phyloP scores from a whole-genome alignment of 768 basidiomycete species.

The Gelatoporia subvermispora region DNA sequence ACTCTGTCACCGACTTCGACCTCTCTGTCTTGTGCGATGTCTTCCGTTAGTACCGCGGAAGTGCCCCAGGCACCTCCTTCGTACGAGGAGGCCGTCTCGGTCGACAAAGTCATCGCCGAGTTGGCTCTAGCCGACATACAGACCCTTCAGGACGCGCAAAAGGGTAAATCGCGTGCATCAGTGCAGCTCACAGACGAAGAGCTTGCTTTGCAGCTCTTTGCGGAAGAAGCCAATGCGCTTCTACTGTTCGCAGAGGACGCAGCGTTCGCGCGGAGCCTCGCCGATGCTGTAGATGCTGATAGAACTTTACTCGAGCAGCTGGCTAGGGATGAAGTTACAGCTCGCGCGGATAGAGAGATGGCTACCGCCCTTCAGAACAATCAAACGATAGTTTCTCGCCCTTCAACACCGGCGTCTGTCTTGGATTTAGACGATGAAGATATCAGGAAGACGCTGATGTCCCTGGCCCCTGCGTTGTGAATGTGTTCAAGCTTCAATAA shows the following conservation, averaged over 20 bases:
- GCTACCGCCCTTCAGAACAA: slow-evolving; percentile 7
- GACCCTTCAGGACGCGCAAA: slow-evolving; percentile 2
- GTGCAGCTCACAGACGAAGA: slow-evolving; percentile 19
- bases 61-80: not conserved
- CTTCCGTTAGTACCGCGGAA: no score
- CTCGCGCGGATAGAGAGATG: slow-evolving; percentile 13
- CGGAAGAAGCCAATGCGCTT: slow-evolving; percentile 20
- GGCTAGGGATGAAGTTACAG: slow-evolving; percentile 8
- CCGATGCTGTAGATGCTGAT: slow-evolving; percentile 17
- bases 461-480: no score
- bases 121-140: slow-evolving; percentile 1
- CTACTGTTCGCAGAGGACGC: slow-evolving; percentile 13
- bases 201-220: slow-evolving; percentile 22
- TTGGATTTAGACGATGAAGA: no score
- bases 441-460: no score
- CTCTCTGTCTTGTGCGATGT: no score
- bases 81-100: not conserved
- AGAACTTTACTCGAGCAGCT: slow-evolving; percentile 13
- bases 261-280: slow-evolving; percentile 21
- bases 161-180: slow-evolving; percentile 13
- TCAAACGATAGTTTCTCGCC: no score
- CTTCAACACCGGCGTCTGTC: no score
- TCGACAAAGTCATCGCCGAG: not conserved
- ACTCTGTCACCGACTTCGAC: no score
- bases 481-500: no score